phyloP scores from a whole-genome alignment of 2,329 filamentous ascomycete species.

The Apiospora pterosperma region DNA sequence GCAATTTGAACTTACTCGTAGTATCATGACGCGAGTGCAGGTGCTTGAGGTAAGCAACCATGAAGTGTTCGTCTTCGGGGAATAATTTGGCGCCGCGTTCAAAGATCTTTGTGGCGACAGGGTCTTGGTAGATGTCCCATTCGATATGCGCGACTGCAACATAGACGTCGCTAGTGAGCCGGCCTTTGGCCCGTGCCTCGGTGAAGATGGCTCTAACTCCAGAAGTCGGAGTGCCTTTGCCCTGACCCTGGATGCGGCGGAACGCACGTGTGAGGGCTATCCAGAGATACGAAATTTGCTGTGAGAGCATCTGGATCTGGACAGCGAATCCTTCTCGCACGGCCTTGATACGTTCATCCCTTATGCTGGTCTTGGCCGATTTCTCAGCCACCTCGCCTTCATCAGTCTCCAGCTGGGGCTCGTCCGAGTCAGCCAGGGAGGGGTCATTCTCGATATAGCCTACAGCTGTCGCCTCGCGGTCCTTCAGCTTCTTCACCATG shows the following conservation, averaged over 20 bases:
- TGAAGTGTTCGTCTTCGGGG: slow-evolving; percentile 88
- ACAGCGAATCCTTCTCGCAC: slow-evolving; percentile 65
- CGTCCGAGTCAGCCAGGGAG: slow-evolving; percentile 30
- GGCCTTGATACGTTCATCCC: slow-evolving; percentile 60
- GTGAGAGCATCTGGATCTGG: slow-evolving; percentile 73
- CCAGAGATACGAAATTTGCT: slow-evolving; percentile 90
- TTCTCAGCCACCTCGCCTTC: slow-evolving; percentile 44
- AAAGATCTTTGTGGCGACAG: slow-evolving; percentile 90
- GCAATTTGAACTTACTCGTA: slow-evolving; percentile 66
- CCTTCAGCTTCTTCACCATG: slow-evolving; percentile 70
- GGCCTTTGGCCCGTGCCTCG: slow-evolving; percentile 81
- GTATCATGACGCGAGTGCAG: slow-evolving; percentile 88
- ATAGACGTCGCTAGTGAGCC: slow-evolving; percentile 91
- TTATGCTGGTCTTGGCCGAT: slow-evolving; percentile 47
- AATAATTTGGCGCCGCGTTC: slow-evolving; percentile 92
- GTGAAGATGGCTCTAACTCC: slow-evolving; percentile 87
- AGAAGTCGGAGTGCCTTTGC: slow-evolving; percentile 53
- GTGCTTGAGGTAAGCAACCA: slow-evolving; percentile 94
- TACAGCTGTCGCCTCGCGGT: slow-evolving; percentile 57
- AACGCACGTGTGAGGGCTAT: slow-evolving; percentile 92
- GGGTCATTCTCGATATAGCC: slow-evolving; percentile 53
- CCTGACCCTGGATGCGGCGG: slow-evolving; percentile 88
- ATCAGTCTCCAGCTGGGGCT: slow-evolving; percentile 44
- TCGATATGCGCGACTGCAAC: slow-evolving; percentile 91
- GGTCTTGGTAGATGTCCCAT: slow-evolving; percentile 92